These are phyloP conservation scores for Escovopsis weberi DNA, from an alignment of 2,329 filamentous ascomycete species.

Conservation along the genomic window DNA sequence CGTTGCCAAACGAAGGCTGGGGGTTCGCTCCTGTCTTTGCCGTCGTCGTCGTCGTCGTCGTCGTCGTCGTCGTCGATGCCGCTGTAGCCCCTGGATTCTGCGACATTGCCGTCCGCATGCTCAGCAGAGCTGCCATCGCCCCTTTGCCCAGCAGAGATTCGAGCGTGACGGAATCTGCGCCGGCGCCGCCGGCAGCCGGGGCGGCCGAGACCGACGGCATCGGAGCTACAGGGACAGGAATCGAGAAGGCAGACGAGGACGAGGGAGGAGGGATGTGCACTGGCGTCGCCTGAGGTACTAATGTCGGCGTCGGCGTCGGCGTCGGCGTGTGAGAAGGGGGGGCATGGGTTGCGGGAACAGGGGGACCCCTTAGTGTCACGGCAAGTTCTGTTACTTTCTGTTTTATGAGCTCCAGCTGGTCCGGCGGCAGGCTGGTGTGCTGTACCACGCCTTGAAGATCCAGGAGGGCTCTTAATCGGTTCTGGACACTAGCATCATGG, in stretches of 20 bases:
- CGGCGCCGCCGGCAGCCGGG: constrained; percentile 13
- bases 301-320: constrained; percentile 20
- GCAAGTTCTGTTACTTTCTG: constrained; percentile 68
- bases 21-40: constrained; percentile 19
- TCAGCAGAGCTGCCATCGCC: constrained; percentile 43
- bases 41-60: constrained; percentile 33
- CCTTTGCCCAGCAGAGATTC: constrained; percentile 46
- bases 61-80: constrained; percentile 11
- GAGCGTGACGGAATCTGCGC: constrained; percentile 27
- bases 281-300: constrained; percentile 9
- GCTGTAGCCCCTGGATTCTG: constrained; percentile 32
- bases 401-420: constrained; percentile 73
- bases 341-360: constrained; percentile 12
- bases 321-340: constrained; percentile 25
- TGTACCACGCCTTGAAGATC: constrained; percentile 65
- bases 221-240: constrained; percentile 18
- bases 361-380: constrained; percentile 37
- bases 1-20: constrained; percentile 17
- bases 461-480: constrained; percentile 69
- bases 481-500: constrained; percentile 60
- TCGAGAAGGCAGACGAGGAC: constrained; percentile 11
- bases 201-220: constrained; percentile 16
- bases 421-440: constrained; percentile 60
- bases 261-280: constrained; percentile 16
- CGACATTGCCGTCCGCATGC: constrained; percentile 35